Percentiles rank a stretch among this genome's conserved stretches.
Conservation (phyloP, 139 green algal species). For the Tetradesmus lagerheimii region DNA sequence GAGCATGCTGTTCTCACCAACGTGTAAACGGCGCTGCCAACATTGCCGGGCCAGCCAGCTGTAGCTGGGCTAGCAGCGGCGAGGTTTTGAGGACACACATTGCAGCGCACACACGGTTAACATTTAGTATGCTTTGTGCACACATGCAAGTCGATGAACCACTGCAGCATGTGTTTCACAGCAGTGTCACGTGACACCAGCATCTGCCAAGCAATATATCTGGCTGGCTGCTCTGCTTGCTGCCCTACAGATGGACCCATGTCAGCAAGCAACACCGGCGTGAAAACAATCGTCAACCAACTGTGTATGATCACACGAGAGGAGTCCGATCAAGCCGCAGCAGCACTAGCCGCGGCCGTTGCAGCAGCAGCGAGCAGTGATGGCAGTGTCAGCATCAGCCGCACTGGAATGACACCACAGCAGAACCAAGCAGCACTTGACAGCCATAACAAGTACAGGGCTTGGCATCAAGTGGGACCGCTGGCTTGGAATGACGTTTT, state of each 20-base stretch:
- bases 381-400: neutral
- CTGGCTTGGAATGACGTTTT: neutral
- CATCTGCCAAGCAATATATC: no score
- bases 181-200: no score
- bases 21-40: no score
- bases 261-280: neutral
- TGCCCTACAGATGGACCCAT: neutral
- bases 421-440: neutral
- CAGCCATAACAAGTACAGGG: neutral
- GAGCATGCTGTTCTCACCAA: no score
- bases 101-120: no score
- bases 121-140: no score
- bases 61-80: no score
- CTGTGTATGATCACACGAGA: neutral
- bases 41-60: no score
- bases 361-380: neutral
- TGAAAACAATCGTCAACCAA: neutral
- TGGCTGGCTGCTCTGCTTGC: no score
- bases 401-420: neutral
- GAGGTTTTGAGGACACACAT: no score
- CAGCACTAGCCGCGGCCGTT: neutral
- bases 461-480: neutral
- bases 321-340: neutral
- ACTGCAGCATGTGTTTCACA: neutral
- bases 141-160: no score